A percentile compares a stretch with the other conserved stretches of the same genome.
Evolutionary conservation across 495 filamentous ascomycete species (phyloP).

Genomic region (Xylaria venustula): DNA sequence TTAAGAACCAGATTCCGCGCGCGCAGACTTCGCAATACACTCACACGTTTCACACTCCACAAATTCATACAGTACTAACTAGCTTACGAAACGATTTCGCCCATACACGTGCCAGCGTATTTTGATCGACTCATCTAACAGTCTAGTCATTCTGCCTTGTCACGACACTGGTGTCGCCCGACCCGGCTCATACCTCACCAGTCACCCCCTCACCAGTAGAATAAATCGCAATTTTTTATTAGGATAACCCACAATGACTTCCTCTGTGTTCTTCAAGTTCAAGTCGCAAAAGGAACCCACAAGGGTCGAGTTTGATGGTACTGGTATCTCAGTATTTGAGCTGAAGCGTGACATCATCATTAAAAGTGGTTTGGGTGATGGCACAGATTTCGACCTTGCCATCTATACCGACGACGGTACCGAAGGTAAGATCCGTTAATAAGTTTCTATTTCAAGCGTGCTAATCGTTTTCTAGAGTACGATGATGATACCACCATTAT

Average conservation of each 20-base stretch:
- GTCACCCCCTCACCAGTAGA: slow-evolving; percentile 11
- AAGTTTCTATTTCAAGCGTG: background rate
- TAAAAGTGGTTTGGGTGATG: slow-evolving; percentile 88
- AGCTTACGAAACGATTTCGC: slow-evolving; percentile 16
- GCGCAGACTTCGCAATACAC: slow-evolving; percentile 23
- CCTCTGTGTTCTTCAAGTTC: slow-evolving; percentile 99
- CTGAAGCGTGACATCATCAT: slow-evolving; percentile 97
- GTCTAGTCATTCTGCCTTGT: slow-evolving; percentile 25
- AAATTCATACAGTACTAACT: slow-evolving; percentile 25
- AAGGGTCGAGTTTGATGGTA: slow-evolving; percentile 94
- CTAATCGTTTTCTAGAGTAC: slow-evolving; percentile 64
- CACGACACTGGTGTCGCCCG: background rate
- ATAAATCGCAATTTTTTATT: slow-evolving; percentile 20
- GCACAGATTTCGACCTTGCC: slow-evolving; percentile 92
- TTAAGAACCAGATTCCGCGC: slow-evolving; percentile 36
- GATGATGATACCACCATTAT: slow-evolving; percentile 97
- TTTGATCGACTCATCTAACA: slow-evolving; percentile 25
- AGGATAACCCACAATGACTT: slow-evolving; percentile 68
- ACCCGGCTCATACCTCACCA: background rate
- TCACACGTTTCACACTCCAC: slow-evolving; percentile 13
- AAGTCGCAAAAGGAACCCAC: slow-evolving; percentile 97
- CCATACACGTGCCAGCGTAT: slow-evolving; percentile 18
- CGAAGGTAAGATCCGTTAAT: slow-evolving; percentile 66
- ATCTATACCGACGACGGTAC: slow-evolving; percentile 88
- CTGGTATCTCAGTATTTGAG: slow-evolving; percentile 97